phyloP scores from a whole-genome alignment of 139 green algal species.

The Edaphochlamys debaryana region DNA sequence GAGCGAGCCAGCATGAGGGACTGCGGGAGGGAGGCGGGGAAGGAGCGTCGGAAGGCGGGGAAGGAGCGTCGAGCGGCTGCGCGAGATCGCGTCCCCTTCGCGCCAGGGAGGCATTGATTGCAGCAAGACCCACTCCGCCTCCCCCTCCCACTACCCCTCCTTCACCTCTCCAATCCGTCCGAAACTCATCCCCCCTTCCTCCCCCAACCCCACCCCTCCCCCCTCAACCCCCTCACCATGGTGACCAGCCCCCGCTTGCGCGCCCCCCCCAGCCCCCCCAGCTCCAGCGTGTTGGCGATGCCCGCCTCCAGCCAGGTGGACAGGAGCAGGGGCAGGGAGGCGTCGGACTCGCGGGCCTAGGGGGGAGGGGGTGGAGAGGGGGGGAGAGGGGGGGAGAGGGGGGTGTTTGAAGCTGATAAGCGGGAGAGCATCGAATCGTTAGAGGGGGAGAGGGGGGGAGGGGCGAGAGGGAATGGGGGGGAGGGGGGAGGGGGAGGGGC shows the following conservation, averaged over 20 bases:
- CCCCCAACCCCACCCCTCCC: not conserved
- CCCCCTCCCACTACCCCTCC: not conserved
- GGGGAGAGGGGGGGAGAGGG: no score
- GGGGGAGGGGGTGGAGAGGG: not conserved
- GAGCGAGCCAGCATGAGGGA: not conserved
- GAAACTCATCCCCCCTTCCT: no score
- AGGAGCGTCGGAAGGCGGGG: not conserved
- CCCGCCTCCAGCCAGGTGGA: constrained; percentile 20
- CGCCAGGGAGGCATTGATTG: not conserved
- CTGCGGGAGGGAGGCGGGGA: not conserved
- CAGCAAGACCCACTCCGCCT: not conserved
- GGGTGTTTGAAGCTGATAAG: no score
- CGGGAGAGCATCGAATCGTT: no score
- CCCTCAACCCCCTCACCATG: constrained; percentile 1
- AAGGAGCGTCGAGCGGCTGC: not conserved
- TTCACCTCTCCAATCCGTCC: not conserved
- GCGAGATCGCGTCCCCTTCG: not conserved
- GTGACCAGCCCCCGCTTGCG: constrained; percentile 13
- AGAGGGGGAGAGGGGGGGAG: not conserved
- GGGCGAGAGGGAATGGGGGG: no score
- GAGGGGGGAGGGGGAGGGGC: no score
- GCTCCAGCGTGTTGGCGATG: constrained; percentile 6
- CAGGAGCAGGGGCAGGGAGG: constrained; percentile 7
- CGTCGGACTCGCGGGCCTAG: constrained; percentile 14
- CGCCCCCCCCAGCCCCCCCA: not conserved